phyloP scores from a whole-genome alignment of 768 basidiomycete genomes.

The Vararia minispora region DNA sequence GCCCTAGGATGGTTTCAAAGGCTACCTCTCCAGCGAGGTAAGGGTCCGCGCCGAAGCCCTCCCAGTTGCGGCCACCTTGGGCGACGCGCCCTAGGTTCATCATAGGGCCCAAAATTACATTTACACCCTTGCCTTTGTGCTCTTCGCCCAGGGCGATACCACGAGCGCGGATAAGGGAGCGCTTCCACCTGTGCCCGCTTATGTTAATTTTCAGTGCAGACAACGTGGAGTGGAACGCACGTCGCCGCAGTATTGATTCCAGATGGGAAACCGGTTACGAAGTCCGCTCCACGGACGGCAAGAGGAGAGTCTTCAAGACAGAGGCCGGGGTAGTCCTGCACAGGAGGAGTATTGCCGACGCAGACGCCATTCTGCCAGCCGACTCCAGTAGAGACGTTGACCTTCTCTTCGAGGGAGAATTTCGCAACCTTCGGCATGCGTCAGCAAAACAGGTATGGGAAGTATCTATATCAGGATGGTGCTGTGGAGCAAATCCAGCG shows the following conservation, averaged over 20 bases:
- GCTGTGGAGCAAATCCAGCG: too few species aligned
- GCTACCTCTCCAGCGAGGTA: slow-evolving; percentile 71
- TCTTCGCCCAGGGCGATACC: slow-evolving; percentile 76
- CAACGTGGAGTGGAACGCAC: slow-evolving; percentile 27
- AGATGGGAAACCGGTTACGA: slow-evolving; percentile 73
- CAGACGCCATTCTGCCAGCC: slow-evolving; percentile 58
- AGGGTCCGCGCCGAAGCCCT: slow-evolving; percentile 91
- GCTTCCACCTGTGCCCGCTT: slow-evolving; percentile 46
- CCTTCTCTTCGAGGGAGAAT: slow-evolving; percentile 13
- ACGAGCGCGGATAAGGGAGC: slow-evolving; percentile 62
- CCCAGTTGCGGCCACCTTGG: slow-evolving; percentile 84
- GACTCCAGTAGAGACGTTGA: slow-evolving; percentile 13
- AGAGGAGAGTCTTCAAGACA: slow-evolving; percentile 73
- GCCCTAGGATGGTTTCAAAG: slow-evolving; percentile 72
- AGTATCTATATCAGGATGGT: too few species aligned
- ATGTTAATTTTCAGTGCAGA: not conserved
- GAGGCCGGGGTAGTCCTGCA: slow-evolving; percentile 50
- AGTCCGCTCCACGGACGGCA: slow-evolving; percentile 68
- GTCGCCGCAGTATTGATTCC: slow-evolving; percentile 76
- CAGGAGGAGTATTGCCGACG: slow-evolving; percentile 52
- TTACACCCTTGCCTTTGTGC: slow-evolving; percentile 73
- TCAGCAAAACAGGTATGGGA: too few species aligned
- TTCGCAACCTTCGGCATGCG: slow-evolving; percentile 36
- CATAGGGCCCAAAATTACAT: slow-evolving; percentile 71
- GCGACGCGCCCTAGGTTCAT: slow-evolving; percentile 81